A percentile compares a stretch with the other conserved stretches of the same genome.
Conservation (phyloP, 164 flowering plant genomes). For the Pachysandra terminalis region DNA sequence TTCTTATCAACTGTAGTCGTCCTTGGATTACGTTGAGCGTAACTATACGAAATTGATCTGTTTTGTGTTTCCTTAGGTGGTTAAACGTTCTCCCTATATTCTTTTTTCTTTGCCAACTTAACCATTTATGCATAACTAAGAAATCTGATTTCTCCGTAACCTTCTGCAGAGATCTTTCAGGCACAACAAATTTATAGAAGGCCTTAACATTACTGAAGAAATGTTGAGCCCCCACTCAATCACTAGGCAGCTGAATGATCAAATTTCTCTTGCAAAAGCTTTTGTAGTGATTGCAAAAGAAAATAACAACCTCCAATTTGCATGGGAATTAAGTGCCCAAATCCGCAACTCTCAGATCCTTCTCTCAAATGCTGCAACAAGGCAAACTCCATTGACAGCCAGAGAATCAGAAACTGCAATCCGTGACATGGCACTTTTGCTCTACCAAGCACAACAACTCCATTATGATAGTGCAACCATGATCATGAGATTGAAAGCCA, state of each 20-base stretch:
- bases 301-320: constrained; percentile 78
- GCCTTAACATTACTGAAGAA: constrained; percentile 73
- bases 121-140: background rate
- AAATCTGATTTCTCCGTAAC: constrained; percentile 3
- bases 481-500: constrained; percentile 77
- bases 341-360: constrained; percentile 76
- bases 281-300: constrained; percentile 82
- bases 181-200: constrained; percentile 44
- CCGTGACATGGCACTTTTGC: constrained; percentile 70
- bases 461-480: constrained; percentile 81
- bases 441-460: constrained; percentile 71
- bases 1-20: background rate
- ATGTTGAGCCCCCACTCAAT: constrained; percentile 69
- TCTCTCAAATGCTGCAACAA: constrained; percentile 70
- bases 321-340: constrained; percentile 88
- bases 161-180: constrained; percentile 41
- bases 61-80: background rate
- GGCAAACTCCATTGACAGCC: constrained; percentile 54
- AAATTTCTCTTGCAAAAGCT: constrained; percentile 75
- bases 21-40: background rate
- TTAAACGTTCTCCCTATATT: background rate
- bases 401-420: constrained; percentile 65
- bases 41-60: no score
- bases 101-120: background rate
- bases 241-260: constrained; percentile 69